Evolutionary conservation across 768 basidiomycete species (phyloP).

Genomic region (Glaciozyma martinii): DNA sequence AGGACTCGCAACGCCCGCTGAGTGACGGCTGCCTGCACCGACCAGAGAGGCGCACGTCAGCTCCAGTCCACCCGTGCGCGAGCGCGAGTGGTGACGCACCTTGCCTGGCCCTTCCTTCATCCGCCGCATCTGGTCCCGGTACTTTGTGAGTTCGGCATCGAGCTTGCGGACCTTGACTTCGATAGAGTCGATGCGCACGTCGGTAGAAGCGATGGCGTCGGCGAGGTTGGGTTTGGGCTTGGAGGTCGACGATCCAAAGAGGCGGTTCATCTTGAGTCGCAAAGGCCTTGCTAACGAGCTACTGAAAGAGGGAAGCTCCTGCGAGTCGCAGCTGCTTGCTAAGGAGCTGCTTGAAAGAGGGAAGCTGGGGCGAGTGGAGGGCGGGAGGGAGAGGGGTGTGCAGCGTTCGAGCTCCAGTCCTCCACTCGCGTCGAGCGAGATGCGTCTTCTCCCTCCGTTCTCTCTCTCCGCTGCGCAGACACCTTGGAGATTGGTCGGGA

Average conservation of each 20-base stretch:
- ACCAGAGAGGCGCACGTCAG: neutral
- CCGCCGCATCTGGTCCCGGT: constrained; percentile 94
- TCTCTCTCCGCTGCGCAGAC: too few relatives aligned
- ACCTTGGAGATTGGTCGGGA: too few relatives aligned
- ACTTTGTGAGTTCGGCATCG: constrained; percentile 79
- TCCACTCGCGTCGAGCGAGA: too few relatives aligned
- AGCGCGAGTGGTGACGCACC: constrained; percentile 45
- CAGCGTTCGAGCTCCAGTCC: too few relatives aligned
- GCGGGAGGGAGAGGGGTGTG: too few relatives aligned
- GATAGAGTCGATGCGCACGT: constrained; percentile 31
- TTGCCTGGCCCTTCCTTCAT: constrained; percentile 90
- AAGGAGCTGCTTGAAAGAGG: too few relatives aligned
- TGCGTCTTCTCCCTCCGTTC: too few relatives aligned
- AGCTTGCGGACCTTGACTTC: constrained; percentile 97
- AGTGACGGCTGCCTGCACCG: constrained; percentile 68
- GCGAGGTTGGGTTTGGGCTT: constrained; percentile 78
- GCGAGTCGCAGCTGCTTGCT: too few relatives aligned
- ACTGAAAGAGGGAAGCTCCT: too few relatives aligned
- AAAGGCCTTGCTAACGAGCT: too few relatives aligned
- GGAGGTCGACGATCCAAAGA: constrained; percentile 36
- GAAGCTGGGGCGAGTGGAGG: too few relatives aligned
- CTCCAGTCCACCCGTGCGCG: neutral
- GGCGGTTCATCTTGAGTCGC: constrained; percentile 35
- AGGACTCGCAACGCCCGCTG: constrained; percentile 86
- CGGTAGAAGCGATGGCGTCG: constrained; percentile 75